A percentile compares a stretch with the other conserved stretches of the same genome.
Evolutionary conservation across 805 yeast genomes (phyloP).

Genomic region (Trichomonascus vanleenenianus): DNA sequence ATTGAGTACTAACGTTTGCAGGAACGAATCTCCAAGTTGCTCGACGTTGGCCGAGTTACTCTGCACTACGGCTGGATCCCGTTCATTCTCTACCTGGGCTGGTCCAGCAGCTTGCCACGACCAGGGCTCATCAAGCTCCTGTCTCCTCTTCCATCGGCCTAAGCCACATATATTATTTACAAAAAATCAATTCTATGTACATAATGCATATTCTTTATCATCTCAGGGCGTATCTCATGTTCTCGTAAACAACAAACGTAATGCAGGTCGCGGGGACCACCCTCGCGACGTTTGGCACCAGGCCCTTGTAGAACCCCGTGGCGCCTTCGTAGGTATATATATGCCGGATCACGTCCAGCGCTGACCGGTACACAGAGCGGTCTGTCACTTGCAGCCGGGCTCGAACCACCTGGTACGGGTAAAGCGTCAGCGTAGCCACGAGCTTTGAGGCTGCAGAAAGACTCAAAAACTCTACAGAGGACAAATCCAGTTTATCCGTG

Average conservation of each 20-base stretch:
- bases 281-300: slow-evolving; percentile 66
- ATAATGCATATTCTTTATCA: not conserved
- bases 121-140: slow-evolving; percentile 63
- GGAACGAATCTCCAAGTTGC: slow-evolving; percentile 81
- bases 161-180: slow-evolving; percentile 19
- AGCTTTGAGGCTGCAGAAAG: slow-evolving; percentile 66
- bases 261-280: slow-evolving; percentile 92
- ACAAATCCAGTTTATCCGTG: slow-evolving; percentile 11
- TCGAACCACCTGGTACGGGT: slow-evolving; percentile 78
- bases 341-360: slow-evolving; percentile 29
- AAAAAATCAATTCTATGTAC: not conserved
- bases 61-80: slow-evolving; percentile 98
- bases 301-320: slow-evolving; percentile 74
- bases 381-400: slow-evolving; percentile 60
- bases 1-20: slow-evolving; percentile 21
- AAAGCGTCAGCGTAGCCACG: slow-evolving; percentile 56
- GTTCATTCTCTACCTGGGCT: slow-evolving; percentile 83
- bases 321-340: slow-evolving; percentile 48
- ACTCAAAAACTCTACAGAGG: slow-evolving; percentile 50
- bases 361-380: slow-evolving; percentile 24
- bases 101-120: slow-evolving; percentile 73
- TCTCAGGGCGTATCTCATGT: slow-evolving; percentile 8
- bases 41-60: slow-evolving; percentile 76
- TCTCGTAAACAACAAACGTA: slow-evolving; percentile 80
- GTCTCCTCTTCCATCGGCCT: slow-evolving; percentile 75